Conservation (phyloP, 306 rosid species). For the Dicorynia guianensis region DNA sequence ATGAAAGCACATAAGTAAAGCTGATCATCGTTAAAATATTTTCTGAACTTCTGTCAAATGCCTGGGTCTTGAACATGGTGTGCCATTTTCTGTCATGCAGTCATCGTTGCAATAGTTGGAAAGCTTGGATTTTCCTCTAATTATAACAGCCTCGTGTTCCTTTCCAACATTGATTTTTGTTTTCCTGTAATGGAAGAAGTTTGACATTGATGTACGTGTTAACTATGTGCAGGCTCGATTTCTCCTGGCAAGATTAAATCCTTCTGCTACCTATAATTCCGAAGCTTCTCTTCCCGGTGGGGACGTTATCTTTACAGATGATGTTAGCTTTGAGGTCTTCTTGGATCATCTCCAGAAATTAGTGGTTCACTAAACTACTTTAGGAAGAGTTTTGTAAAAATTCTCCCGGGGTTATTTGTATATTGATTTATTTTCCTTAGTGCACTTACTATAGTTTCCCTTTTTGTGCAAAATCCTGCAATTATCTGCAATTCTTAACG, state of each 20-base stretch:
- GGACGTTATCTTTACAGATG: constrained; percentile 88
- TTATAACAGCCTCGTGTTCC: too few relatives aligned
- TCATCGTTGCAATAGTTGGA: too few relatives aligned
- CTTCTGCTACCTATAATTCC: constrained; percentile 84
- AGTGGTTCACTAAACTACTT: constrained; percentile 74
- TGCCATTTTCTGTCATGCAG: too few relatives aligned
- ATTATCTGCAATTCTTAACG: constrained; percentile 36
- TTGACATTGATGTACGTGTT: constrained; percentile 10
- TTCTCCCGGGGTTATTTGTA: constrained; percentile 37
- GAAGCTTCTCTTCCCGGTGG: constrained; percentile 81
- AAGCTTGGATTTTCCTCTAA: too few relatives aligned
- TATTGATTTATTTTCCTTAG: constrained; percentile 29
- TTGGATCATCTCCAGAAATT: constrained; percentile 96
- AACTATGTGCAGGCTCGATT: constrained; percentile 78
- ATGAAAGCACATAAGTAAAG: constrained; percentile 6
- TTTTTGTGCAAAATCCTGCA: constrained; percentile 46
- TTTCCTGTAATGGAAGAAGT: neutral
- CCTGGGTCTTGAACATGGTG: neutral
- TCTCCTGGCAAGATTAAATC: constrained; percentile 88
- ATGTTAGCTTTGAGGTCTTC: constrained; percentile 96
- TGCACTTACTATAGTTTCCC: constrained; percentile 15
- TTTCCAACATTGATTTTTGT: neutral
- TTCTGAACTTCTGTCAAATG: neutral
- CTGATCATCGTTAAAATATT: constrained; percentile 1
- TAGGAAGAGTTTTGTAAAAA: constrained; percentile 39